phyloP scores from a whole-genome alignment of 1,284 basidiomycete species.

The Ceratobasidium sp. region DNA sequence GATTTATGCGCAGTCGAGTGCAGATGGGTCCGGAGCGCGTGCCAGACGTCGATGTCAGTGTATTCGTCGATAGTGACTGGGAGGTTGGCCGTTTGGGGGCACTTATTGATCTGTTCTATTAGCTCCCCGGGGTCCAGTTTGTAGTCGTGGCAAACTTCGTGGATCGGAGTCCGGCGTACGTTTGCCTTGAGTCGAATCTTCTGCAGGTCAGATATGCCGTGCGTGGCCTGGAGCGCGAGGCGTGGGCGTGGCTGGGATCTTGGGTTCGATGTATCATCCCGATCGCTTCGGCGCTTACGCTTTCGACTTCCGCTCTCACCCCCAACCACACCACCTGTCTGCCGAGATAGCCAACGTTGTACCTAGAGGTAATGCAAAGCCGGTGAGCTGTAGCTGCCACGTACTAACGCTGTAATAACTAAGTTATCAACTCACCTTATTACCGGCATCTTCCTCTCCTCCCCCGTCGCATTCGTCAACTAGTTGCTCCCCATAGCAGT shows the following conservation, averaged over 20 bases:
- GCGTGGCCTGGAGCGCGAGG: constrained; percentile 18
- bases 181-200: neutral
- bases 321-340: neutral
- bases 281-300: constrained; percentile 19
- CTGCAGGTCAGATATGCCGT: constrained; percentile 19
- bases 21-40: neutral
- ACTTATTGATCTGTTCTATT: neutral
- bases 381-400: neutral
- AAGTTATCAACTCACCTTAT: neutral
- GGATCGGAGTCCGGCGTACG: neutral
- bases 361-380: neutral
- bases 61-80: neutral
- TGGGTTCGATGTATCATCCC: neutral
- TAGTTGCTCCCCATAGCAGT: neutral
- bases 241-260: constrained; percentile 6
- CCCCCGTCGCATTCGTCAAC: neutral
- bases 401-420: neutral
- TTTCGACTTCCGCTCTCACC: neutral
- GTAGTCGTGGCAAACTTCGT: neutral
- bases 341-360: neutral
- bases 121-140: neutral
- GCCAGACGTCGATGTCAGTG: constrained; percentile 7
- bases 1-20: neutral
- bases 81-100: neutral
- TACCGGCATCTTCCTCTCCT: neutral